phyloP scores from a whole-genome alignment of 1,284 basidiomycete genomes.

The Marasmius fiardii region DNA sequence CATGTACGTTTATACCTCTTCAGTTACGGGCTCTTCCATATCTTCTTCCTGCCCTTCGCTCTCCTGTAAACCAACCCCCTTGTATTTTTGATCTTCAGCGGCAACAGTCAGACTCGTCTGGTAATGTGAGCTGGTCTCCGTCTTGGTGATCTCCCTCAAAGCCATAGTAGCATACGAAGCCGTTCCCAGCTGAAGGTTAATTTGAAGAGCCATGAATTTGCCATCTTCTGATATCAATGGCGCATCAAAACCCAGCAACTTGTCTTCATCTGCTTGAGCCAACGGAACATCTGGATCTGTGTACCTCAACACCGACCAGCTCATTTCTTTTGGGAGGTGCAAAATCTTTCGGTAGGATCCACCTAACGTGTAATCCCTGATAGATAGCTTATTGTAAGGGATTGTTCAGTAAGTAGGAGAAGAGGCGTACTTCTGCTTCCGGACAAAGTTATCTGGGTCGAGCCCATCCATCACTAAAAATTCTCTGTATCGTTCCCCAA shows the following conservation, averaged over 20 bases:
- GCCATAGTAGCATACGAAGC: constrained; percentile 97
- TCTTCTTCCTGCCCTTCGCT: constrained; percentile 23
- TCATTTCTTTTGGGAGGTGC: constrained; percentile 78
- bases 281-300: constrained; percentile 91
- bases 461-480: constrained; percentile 84
- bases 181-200: constrained; percentile 77
- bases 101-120: constrained; percentile 77
- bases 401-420: background rate
- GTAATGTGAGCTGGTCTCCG: constrained; percentile 86
- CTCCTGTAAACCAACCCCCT: constrained; percentile 37
- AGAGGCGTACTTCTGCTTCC: constrained; percentile 77
- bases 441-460: constrained; percentile 82
- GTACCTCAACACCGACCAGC: constrained; percentile 83
- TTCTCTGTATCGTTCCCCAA: constrained; percentile 80
- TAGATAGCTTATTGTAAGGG: constrained; percentile 8
- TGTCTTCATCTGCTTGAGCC: constrained; percentile 94
- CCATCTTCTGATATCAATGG: constrained; percentile 66
- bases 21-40: constrained; percentile 17
- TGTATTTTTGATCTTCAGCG: constrained; percentile 82
- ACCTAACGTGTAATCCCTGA: constrained; percentile 86
- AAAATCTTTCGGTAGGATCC: constrained; percentile 94
- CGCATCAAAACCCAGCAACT: constrained; percentile 75
- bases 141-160: constrained; percentile 88
- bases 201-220: constrained; percentile 82
- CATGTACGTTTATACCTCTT: background rate